These are phyloP conservation scores for Naganishia onofrii DNA, from an alignment of 768 basidiomycete genomes.

Conservation along the genomic window DNA sequence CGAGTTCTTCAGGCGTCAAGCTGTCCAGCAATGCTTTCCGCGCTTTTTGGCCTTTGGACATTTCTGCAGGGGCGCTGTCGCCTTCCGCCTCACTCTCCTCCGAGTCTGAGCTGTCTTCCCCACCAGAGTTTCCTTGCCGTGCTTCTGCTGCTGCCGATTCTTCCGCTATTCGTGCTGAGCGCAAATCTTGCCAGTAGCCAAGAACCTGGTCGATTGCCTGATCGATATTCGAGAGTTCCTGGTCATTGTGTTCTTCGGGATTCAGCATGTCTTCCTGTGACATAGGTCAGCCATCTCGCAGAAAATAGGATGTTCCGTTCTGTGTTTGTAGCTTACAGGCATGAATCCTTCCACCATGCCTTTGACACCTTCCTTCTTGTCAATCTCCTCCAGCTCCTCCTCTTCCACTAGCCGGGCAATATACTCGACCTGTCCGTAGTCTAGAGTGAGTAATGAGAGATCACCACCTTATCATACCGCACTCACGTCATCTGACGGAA, in stretches of 20 bases:
- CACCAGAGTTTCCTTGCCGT: not conserved
- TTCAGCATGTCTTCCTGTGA: slow-evolving; percentile 23
- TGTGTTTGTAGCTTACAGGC: not conserved
- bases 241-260: slow-evolving; percentile 3
- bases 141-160: slow-evolving; percentile 17
- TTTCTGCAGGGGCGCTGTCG: not conserved
- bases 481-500: slow-evolving; percentile 47
- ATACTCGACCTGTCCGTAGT: slow-evolving; percentile 41
- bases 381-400: slow-evolving; percentile 47
- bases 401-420: slow-evolving; percentile 51
- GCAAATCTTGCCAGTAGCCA: slow-evolving; percentile 26
- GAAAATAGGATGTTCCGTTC: not conserved
- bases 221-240: slow-evolving; percentile 15
- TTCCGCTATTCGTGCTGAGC: not conserved
- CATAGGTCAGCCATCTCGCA: not conserved
- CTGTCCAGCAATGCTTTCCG: slow-evolving; percentile 32
- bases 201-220: slow-evolving; percentile 24
- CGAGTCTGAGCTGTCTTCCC: not conserved
- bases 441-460: not conserved
- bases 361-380: slow-evolving; percentile 49
- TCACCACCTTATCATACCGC: not conserved
- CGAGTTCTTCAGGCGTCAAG: slow-evolving; percentile 45
- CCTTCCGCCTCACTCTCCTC: slow-evolving; percentile 21
- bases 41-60: slow-evolving; percentile 17
- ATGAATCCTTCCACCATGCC: slow-evolving; percentile 47